These are phyloP conservation scores for Pseudocercospora fijiensis DNA, from an alignment of 2,329 filamentous ascomycete species.

Conservation along the genomic window DNA sequence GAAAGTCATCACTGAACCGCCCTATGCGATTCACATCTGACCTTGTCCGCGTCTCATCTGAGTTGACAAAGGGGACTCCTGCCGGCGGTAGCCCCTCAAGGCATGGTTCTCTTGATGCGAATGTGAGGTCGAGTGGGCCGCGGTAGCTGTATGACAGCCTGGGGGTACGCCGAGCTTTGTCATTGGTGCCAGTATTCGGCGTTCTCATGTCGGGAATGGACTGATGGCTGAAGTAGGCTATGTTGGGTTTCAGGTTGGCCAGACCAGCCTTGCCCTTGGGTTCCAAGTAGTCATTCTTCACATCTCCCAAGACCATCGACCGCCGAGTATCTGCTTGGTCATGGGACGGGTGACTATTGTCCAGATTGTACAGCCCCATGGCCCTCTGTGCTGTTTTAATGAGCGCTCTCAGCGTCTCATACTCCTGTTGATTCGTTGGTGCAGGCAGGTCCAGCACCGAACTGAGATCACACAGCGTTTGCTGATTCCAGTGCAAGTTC, in stretches of 20 bases:
- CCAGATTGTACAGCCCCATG: background rate
- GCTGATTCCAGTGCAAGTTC: constrained; percentile 1
- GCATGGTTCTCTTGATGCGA: background rate
- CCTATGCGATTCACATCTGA: background rate
- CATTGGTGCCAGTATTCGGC: background rate
- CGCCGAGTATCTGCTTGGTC: background rate
- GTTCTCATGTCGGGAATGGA: background rate
- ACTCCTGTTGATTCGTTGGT: background rate
- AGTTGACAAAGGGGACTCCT: background rate
- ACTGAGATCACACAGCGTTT: background rate
- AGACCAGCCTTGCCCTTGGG: background rate
- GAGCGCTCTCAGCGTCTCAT: background rate
- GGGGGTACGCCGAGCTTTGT: background rate
- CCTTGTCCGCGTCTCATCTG: background rate
- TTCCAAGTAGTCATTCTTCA: background rate
- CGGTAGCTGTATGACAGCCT: background rate
- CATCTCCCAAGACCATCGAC: background rate
- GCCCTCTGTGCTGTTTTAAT: background rate
- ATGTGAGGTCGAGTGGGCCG: background rate
- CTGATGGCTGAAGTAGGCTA: background rate
- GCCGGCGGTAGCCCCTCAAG: background rate
- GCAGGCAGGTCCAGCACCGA: background rate
- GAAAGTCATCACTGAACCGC: background rate
- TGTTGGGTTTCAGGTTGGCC: background rate
- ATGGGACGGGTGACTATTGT: background rate